Evolutionary conservation across 805 yeast genomes (phyloP).

Genomic region (Saccharomyces mikatae): DNA sequence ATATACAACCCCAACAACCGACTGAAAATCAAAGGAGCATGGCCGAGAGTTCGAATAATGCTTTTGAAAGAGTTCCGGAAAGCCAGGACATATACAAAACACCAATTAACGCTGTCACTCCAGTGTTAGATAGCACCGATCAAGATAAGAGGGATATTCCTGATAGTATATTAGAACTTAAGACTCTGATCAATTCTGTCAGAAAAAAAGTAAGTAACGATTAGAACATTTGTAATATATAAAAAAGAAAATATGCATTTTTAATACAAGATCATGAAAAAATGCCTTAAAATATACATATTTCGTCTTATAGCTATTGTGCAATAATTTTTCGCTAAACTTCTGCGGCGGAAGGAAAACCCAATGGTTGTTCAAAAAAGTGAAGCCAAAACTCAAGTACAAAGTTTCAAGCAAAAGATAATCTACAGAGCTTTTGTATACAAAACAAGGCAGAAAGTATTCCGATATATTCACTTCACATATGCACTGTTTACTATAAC

Average conservation of each 20-base stretch:
- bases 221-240: not conserved
- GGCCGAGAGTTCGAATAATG: not conserved
- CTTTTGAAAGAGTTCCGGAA: not conserved
- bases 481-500: not conserved
- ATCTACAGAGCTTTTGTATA: not conserved
- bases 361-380: not conserved
- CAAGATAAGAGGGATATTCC: slow-evolving; percentile 2
- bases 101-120: slow-evolving; percentile 10
- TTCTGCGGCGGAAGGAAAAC: not conserved
- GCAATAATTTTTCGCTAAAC: not conserved
- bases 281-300: not conserved
- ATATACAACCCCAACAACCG: not conserved
- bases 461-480: not conserved
- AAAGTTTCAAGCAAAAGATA: not conserved
- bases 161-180: slow-evolving; percentile 16
- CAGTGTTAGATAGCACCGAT: not conserved
- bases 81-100: slow-evolving; percentile 16
- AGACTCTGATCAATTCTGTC: slow-evolving; percentile 23
- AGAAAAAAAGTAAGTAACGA: slow-evolving; percentile 16
- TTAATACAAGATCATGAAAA: not conserved
- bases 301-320: not conserved
- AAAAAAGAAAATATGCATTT: not conserved
- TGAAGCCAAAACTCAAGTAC: not conserved
- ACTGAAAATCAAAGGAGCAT: not conserved
- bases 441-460: not conserved